Base-by-base conservation (phyloP, 2,329 filamentous ascomycete genomes). In the Elsinoe australis region DNA sequence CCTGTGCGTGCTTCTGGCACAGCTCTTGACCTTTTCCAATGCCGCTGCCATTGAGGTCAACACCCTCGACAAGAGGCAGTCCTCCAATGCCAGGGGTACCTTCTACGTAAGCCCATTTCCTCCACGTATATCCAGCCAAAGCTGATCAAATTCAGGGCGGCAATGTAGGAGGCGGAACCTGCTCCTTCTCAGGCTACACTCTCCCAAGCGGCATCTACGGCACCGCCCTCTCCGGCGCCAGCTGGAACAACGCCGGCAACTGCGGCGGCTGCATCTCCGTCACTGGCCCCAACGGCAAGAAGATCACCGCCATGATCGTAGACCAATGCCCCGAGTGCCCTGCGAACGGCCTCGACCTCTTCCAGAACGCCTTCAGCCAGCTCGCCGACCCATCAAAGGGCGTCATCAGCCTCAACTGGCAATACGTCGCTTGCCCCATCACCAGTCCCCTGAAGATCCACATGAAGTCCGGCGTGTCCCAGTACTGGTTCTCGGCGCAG, bases 221-320 rank as follows among this genome's bases (percentile, higher is more conserved):
- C 49, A 80, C 79, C 7, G 81, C 82, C 1, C 71, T 80, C 42
- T 78, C 79, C 0, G 72, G 72, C 31, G 65, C 69, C 2, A 74
- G 72, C 55, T 85, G 81, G 81, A 62, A 71, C 44, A 64, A 60
- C 46, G 70, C 73, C 1, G 70, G 67, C 33, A 67, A 76, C 53
- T 85, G 82, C 57, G 81, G 82, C 54, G 67, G 71, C 15, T 85
- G 82, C 54, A 65, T 85, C 9, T 62, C 71, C 45, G 77, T 85
- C 26, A 79, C 71, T 2, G 76, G 76, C 0, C 74, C 73, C 3
- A 69, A 61, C 10, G 79, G 78, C 14, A 76, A 75, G 50, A 69
- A 67, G 18, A 72, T 84, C 60, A 82, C 71, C 24, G 80, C 75
- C 31, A 84, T 85, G 80, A 65, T 79, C 53, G 72, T 75, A 15